phyloP scores from a whole-genome alignment of 306 rosid genomes.

The Boehmeria nivea region DNA sequence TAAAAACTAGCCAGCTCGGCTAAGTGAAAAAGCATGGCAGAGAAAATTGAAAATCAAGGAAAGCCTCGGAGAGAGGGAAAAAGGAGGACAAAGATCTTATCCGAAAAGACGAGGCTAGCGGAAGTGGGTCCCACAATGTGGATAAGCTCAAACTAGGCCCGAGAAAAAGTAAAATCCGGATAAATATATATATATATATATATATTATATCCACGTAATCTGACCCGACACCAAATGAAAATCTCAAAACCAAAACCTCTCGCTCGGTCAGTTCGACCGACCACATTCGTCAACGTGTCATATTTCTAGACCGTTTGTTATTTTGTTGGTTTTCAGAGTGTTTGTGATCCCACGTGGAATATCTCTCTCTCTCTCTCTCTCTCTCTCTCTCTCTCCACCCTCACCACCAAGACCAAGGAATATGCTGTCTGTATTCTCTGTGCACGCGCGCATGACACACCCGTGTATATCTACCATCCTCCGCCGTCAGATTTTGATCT shows the following conservation, averaged over 20 bases:
- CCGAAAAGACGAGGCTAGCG: neutral
- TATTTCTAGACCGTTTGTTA: neutral
- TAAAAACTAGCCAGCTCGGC: too few relatives aligned
- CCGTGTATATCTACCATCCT: too few relatives aligned
- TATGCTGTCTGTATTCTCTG: neutral
- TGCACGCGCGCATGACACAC: too few relatives aligned
- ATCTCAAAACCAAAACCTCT: too few relatives aligned
- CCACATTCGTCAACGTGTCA: constrained; percentile 22
- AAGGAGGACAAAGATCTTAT: constrained; percentile 16
- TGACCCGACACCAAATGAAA: constrained; percentile 5
- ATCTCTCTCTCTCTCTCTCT: neutral
- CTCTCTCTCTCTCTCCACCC: neutral
- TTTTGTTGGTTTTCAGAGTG: too few relatives aligned
- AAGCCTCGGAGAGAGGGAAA: too few relatives aligned
- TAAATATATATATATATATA: neutral
- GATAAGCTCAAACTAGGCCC: too few relatives aligned
- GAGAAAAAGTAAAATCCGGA: neutral
- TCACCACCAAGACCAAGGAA: neutral
- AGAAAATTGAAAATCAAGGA: neutral
- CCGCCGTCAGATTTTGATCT: too few relatives aligned
- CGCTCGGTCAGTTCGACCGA: neutral
- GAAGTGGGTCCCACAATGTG: constrained; percentile 38
- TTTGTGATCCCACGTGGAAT: constrained; percentile 10
- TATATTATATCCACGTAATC: constrained; percentile 32
- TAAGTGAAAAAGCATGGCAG: constrained; percentile 5